Base-by-base conservation (phyloP, 768 basidiomycete species). In the Russula vinacea region DNA sequence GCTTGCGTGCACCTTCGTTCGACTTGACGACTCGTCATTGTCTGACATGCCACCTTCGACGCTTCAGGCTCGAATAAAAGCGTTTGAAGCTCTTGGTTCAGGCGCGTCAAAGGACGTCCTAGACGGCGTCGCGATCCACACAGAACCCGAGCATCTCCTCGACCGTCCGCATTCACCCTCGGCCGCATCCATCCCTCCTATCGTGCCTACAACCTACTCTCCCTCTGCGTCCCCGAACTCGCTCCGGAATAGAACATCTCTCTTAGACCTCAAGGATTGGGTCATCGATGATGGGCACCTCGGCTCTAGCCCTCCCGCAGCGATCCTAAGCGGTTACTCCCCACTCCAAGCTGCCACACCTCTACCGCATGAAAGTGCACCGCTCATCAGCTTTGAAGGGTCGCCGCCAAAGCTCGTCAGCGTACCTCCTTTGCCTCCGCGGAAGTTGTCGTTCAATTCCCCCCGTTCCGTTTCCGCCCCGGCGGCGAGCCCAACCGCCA, bases 201-300 rank as follows among this genome's bases (percentile, higher is more conserved):
- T 67, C 22, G 29, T 47, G 24, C 68, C 60, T 2, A 59, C 65
- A 8, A 22, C 60, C 6, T 56, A 64, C 24, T 56, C 66, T 29
- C 66, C 66, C 26, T 50, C 66, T n/a, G 40, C 62, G 2, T 67
- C 68, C 17, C 68, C 68, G 2, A 35, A 14, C 35, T 60, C 59
- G 4, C 56, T 65, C 24, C 32, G 24, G 7, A 32, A 60, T 35
- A 84, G 79, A 68, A 75, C 82, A 0, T 88, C 88, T 49, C 77
- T 88, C 57, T 79, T 87, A 65, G 87, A 89, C 73, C 77, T 89
- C 63, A 81, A 81, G 61, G 87, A 88, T 71, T 88, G 87, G 86
- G 80, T 87, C 57, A 77, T 86, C 62, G 87, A 85, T 56, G 84
- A 85, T 66, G 82, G 81, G 9, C 76, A 79, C n/a, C 35, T 62